phyloP scores from a whole-genome alignment of 2,329 filamentous ascomycete species.

The Westerdykella sp. region DNA sequence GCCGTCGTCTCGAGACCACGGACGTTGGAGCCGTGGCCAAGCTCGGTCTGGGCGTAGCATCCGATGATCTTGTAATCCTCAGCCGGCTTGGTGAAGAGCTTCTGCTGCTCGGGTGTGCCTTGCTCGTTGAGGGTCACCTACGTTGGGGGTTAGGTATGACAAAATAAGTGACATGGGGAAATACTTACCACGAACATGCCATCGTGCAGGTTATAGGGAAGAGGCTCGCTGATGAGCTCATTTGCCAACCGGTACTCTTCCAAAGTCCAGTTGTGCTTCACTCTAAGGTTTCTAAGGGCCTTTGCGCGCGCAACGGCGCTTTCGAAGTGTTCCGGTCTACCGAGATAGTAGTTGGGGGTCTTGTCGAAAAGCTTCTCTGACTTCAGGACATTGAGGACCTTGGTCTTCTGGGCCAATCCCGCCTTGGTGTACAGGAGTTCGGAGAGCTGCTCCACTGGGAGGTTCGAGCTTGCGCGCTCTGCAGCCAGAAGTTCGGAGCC shows the following conservation, averaged over 20 bases:
- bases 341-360: conserved; percentile 68
- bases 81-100: conserved; percentile 64
- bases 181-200: conserved; percentile 58
- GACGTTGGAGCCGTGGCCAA: conserved; percentile 71
- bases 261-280: conserved; percentile 60
- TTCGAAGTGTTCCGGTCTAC: conserved; percentile 62
- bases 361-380: conserved; percentile 70
- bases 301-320: conserved; percentile 65
- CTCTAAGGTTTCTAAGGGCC: conserved; percentile 59
- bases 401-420: conserved; percentile 54
- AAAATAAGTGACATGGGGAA: background rate
- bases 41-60: conserved; percentile 75
- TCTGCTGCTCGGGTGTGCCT: conserved; percentile 65
- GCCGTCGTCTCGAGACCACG: conserved; percentile 59
- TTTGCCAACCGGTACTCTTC: conserved; percentile 61
- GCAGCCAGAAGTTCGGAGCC: conserved; percentile 62
- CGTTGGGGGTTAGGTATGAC: background rate
- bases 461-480: conserved; percentile 61
- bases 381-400: conserved; percentile 59
- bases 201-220: conserved; percentile 67
- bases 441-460: conserved; percentile 62
- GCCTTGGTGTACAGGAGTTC: conserved; percentile 64
- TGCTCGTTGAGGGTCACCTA: conserved; percentile 62
- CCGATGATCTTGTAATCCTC: conserved; percentile 66
- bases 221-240: conserved; percentile 66